Conservation (phyloP, 1,284 basidiomycete genomes). For the Fomitopsis betulina region DNA sequence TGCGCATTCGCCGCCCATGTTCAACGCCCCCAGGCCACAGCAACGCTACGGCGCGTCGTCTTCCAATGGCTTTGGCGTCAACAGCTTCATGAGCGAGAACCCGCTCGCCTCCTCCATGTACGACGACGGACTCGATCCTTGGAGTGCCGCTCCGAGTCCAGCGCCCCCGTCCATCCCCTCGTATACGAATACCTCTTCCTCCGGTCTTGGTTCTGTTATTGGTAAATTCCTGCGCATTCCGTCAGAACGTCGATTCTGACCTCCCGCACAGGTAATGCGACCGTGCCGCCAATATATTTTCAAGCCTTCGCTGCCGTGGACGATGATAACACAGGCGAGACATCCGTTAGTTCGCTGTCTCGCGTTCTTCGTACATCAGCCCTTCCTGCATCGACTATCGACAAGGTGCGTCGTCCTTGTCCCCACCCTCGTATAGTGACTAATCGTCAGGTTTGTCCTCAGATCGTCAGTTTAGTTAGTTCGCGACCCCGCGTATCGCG, state of each 20-base stretch:
- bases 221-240: constrained; percentile 35
- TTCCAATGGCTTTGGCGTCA: constrained; percentile 50
- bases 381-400: constrained; percentile 76
- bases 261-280: constrained; percentile 54
- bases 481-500: constrained; percentile 73
- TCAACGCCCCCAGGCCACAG: constrained; percentile 70
- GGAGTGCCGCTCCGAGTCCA: constrained; percentile 79
- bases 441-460: background rate
- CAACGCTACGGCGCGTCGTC: constrained; percentile 59
- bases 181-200: constrained; percentile 36
- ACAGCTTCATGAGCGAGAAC: constrained; percentile 71
- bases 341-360: constrained; percentile 77
- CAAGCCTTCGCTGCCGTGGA: constrained; percentile 72
- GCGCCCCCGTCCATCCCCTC: constrained; percentile 52
- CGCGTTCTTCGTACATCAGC: constrained; percentile 72
- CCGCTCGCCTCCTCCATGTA: constrained; percentile 73
- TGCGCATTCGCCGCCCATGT: constrained; percentile 40
- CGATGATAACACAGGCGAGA: constrained; percentile 60
- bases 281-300: constrained; percentile 76
- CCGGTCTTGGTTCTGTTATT: constrained; percentile 63
- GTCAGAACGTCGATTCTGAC: background rate
- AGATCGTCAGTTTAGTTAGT: constrained; percentile 85
- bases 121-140: constrained; percentile 79
- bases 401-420: constrained; percentile 50
- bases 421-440: background rate